These are phyloP conservation scores for Xylariaceae sp. DNA, from an alignment of 2,329 filamentous ascomycete species.

Conservation along the genomic window DNA sequence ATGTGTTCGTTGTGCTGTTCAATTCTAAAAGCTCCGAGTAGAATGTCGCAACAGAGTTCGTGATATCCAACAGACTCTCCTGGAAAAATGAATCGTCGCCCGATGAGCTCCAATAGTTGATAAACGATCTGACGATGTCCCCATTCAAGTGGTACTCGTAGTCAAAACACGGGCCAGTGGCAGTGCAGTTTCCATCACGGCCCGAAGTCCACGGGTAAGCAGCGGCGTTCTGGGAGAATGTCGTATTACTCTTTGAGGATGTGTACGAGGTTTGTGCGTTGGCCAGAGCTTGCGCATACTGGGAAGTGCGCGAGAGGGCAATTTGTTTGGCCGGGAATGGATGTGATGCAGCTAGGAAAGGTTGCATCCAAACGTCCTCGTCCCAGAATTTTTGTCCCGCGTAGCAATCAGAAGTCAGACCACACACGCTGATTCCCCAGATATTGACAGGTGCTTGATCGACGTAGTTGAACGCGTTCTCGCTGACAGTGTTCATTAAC, in stretches of 20 bases:
- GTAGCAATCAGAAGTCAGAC: neutral
- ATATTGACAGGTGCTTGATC: neutral
- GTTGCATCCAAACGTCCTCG: neutral
- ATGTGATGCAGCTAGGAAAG: neutral
- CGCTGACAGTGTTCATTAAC: neutral
- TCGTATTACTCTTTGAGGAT: neutral
- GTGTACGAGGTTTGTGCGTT: neutral
- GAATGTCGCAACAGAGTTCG: neutral
- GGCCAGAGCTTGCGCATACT: neutral
- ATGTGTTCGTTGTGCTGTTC: neutral
- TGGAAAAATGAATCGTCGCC: neutral
- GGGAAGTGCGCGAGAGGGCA: neutral
- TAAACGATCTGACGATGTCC: neutral
- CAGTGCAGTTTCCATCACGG: neutral
- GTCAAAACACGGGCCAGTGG: neutral
- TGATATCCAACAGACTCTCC: neutral
- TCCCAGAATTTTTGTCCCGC: neutral
- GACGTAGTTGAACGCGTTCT: neutral
- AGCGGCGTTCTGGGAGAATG: neutral
- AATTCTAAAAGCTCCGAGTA: neutral
- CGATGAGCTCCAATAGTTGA: neutral
- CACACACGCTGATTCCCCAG: neutral
- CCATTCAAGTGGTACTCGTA: neutral
- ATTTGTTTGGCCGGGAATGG: neutral
- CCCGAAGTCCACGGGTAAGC: neutral